A percentile compares a stretch with the other conserved stretches of the same genome.
phyloP scores from a whole-genome alignment of 1,284 basidiomycete genomes.

The Paramarasmius palmivorus region DNA sequence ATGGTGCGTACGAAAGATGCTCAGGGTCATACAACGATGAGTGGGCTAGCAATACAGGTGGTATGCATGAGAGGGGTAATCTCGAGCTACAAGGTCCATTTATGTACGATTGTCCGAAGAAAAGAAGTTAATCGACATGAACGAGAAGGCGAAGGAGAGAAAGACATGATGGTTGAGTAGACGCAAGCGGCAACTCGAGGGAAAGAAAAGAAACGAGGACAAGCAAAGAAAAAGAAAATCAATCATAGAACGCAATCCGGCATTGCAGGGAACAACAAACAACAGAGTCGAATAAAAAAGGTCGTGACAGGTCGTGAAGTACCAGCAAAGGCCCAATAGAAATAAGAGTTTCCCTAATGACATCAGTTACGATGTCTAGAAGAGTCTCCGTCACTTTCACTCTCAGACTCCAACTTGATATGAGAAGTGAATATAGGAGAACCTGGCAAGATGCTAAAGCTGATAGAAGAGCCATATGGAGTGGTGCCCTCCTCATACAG shows the following conservation, averaged over 20 bases:
- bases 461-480: conserved; percentile 70
- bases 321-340: conserved; percentile 12
- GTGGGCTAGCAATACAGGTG: not conserved
- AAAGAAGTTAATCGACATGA: conserved; percentile 15
- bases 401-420: conserved; percentile 65
- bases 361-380: conserved; percentile 46
- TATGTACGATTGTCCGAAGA: conserved; percentile 5
- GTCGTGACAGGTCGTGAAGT: conserved; percentile 4
- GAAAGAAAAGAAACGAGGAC: conserved; percentile 15
- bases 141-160: conserved; percentile 4
- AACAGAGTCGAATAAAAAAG: not conserved
- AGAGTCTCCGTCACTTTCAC: conserved; percentile 61
- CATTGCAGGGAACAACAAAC: not conserved
- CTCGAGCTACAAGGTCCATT: not conserved
- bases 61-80: not conserved
- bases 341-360: conserved; percentile 13
- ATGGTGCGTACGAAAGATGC: not conserved
- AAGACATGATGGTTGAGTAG: conserved; percentile 12
- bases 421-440: conserved; percentile 53
- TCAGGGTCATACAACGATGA: too few relatives aligned
- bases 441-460: conserved; percentile 73
- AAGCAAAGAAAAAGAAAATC: conserved; percentile 9
- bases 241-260: not conserved
- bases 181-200: conserved; percentile 11
- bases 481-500: conserved; percentile 81